phyloP scores from a whole-genome alignment of 345 rosid genomes.

The Arabidopsis thaliana region TAIR10.1 NC_003071.7:12524001-12524500 shows the following conservation, averaged over 20 bases:
- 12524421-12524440: constrained; percentile 47
- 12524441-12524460: constrained; percentile 47
- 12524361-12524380: constrained; percentile 43
- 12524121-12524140: constrained; percentile 37
- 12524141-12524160: constrained; percentile 38
- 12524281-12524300: constrained; percentile 1
- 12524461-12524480: constrained; percentile 39
- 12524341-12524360: constrained; percentile 20
- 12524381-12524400: constrained; percentile 40
- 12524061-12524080: background rate
- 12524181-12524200: constrained; percentile 13
- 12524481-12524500: constrained; percentile 41
- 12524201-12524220: background rate
- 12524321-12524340: constrained; percentile 35
- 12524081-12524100: too few relatives aligned
- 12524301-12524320: constrained; percentile 40
- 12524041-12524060: background rate
- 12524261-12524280: background rate
- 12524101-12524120: constrained; percentile 29
- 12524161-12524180: constrained; percentile 16
- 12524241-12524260: background rate
- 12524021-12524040: constrained; percentile 12
- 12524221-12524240: background rate
- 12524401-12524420: constrained; percentile 33
- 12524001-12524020: constrained; percentile 23